These are phyloP conservation scores for Kodamaea neixiangensis DNA, from an alignment of 805 yeast genomes.

Conservation along the genomic window DNA sequence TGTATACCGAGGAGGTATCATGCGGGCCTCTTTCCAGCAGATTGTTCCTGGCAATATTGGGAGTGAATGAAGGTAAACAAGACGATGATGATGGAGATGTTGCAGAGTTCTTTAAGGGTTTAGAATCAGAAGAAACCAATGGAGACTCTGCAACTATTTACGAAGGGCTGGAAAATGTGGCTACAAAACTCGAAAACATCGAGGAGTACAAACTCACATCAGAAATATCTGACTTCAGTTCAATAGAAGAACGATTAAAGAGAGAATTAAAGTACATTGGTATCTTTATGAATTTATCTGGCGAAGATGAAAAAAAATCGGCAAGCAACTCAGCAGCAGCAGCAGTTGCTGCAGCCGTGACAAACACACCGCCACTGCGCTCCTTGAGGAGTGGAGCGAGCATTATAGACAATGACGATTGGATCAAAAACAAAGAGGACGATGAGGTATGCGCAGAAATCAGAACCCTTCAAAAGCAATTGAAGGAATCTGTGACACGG, in stretches of 20 bases:
- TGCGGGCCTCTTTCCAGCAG: constrained; percentile 92
- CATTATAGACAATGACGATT: constrained; percentile 59
- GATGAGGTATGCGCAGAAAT: constrained; percentile 91
- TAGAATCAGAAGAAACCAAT: constrained; percentile 14
- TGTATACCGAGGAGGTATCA: constrained; percentile 75
- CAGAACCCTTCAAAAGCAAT: constrained; percentile 66
- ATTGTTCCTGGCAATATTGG: constrained; percentile 74
- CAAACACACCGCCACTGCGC: constrained; percentile 1
- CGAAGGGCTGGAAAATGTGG: constrained; percentile 33
- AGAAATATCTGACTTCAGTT: constrained; percentile 64
- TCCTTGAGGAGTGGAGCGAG: constrained; percentile 16
- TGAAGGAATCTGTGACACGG: constrained; percentile 58
- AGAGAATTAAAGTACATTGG: constrained; percentile 90
- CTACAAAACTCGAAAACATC: constrained; percentile 35
- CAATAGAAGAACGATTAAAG: constrained; percentile 84
- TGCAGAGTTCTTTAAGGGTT: constrained; percentile 16
- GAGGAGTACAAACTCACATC: constrained; percentile 45
- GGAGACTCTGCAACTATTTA: constrained; percentile 1
- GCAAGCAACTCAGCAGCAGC: constrained; percentile 21
- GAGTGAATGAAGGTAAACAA: constrained; percentile 32
- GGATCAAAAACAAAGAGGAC: constrained; percentile 84
- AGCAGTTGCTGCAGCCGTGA: constrained; percentile 22
- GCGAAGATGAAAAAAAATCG: constrained; percentile 34
- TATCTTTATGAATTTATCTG: constrained; percentile 64
- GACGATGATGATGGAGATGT: constrained; percentile 21